Evolutionary conservation across 2,329 filamentous ascomycete species (phyloP), one percentile per base, ranked within the genome.

Genomic region (Tolypocladium nubicola): DNA sequence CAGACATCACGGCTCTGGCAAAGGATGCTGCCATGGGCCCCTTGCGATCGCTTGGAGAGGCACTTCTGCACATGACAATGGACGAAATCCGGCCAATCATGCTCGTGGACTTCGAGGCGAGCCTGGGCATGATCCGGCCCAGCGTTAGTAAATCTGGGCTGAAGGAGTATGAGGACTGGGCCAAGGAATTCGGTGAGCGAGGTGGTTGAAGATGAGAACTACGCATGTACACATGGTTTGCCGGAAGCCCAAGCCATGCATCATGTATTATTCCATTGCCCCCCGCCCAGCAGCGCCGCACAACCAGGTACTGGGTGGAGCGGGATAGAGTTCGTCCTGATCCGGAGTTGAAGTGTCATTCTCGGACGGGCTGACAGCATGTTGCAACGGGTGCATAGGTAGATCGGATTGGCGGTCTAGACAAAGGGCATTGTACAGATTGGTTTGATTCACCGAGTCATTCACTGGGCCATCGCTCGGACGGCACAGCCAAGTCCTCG

Each of bases 21-120:
- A 99, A 99, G 73, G 94, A 99, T 69, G 94, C 94, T 10, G 94
- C 94, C 3, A 99, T 99, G 94, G 93, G 94, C 0, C 94, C 94
- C 0, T 76, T 99, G 14, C 84, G 94, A 38, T 93, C 90, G 56
- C 77, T 97, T 2, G 94, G 94, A 33, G 94, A 97, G 70, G 90
- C 88, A 45, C 76, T 99, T 37, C 78, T 99, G 39, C 86, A 89
- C 62, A 97, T 95, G 79, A 89, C 88, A 0, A 96, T 94, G 82
- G 94, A 99, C 60, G 85, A 97, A 64, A 97, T 99, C 63, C 81
- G 92, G 14, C 87, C 92, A 0, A 97, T 99, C 60, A 81, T 82
- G 56, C 82, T 96, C 57, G 70, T 79, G 43, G 94, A 99, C 70
- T 99, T 99, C 65, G 77, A 89, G 66, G 84, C 89, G 16, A 96